A percentile compares a stretch with the other conserved stretches of the same genome.
Evolutionary conservation across 2,329 filamentous ascomycete species (phyloP).

Genomic region (Colletotrichum lupini): DNA sequence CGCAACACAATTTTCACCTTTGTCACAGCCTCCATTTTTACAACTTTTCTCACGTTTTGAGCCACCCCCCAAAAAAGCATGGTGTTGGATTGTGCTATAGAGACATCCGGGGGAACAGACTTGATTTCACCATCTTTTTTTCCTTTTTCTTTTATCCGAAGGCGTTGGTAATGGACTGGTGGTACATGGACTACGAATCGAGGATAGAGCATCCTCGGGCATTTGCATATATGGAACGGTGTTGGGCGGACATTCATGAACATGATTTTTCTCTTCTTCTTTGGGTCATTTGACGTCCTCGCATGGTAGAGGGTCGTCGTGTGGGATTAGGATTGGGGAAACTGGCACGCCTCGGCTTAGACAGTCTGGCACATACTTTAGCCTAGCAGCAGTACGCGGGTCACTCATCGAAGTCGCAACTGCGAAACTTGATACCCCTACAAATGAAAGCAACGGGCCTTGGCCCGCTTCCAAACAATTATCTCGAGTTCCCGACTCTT

Average conservation of each 20-base stretch:
- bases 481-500: not conserved
- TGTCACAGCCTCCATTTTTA: slow-evolving; percentile 25
- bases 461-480: slow-evolving; percentile 20
- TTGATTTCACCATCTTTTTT: slow-evolving; percentile 1
- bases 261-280: slow-evolving; percentile 2
- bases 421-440: not conserved
- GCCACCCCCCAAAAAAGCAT: slow-evolving; percentile 31
- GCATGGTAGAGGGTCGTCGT: slow-evolving; percentile 8
- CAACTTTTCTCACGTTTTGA: slow-evolving; percentile 32
- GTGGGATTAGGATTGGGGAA: slow-evolving; percentile 8
- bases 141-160: slow-evolving; percentile 3
- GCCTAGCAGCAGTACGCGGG: slow-evolving; percentile 23
- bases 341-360: not conserved
- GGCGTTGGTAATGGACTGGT: slow-evolving; percentile 34
- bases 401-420: not conserved
- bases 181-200: slow-evolving; percentile 33
- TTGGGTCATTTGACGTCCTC: slow-evolving; percentile 9
- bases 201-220: slow-evolving; percentile 33
- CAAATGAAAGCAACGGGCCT: slow-evolving; percentile 7
- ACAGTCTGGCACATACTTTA: slow-evolving; percentile 9
- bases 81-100: slow-evolving; percentile 35
- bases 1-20: slow-evolving; percentile 1
- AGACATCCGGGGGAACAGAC: slow-evolving; percentile 21
- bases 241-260: slow-evolving; percentile 32
- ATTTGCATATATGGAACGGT: slow-evolving; percentile 34